Base-by-base conservation (phyloP, 1,284 basidiomycete species). In the Meripilus lineatus region DNA sequence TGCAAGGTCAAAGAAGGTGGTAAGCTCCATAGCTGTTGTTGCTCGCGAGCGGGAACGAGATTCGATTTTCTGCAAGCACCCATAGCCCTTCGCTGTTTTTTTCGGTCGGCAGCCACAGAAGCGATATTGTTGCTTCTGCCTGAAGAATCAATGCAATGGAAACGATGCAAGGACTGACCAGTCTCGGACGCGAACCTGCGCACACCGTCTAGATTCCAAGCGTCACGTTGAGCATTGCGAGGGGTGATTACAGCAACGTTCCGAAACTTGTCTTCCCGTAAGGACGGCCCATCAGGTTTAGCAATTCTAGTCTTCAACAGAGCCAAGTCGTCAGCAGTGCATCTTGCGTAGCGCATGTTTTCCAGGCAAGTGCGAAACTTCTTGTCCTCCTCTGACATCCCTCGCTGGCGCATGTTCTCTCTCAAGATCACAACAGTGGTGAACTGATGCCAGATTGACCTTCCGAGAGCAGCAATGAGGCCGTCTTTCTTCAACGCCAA, bases 201-300 rank as follows among this genome's bases (percentile, higher is more conserved):
- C 33, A 33, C 39, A 4, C 60, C 62, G 2, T 59, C 2, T 5
- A 32, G 13, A 50, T 71, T 69, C 1, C 68, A 57, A 38, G 50
- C 41, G 52, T 69, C 65, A 30, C 63, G 57, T 15, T 59, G 54
- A 5, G 51, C 28, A 52, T 70, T 68, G 1, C 41, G 48, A 1
- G 53, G 45, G 7, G 61, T 64, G 15, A 70, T 68, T 1, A 68
- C 55, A 10, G 64, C 61, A 1, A 59, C 55, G 54, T 62, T 48
- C 17, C 51, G n/a, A 41, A 67, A 68, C 0, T 51, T 35, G 11
- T 35, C n/a, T 40, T 40, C 6, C 28, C 3, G 2, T 20, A 10
- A 41, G 37, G 6, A 33, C 42, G 34, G 13, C 28, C 13, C 10
- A 25, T 17, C 11, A 4, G n/a, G n/a, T 8, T n/a, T 5, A n/a